Percentiles rank a stretch among this genome's conserved stretches.
Evolutionary conservation across 2,329 filamentous ascomycete genomes (phyloP).

Genomic region (Nannizziopsis barbatae): DNA sequence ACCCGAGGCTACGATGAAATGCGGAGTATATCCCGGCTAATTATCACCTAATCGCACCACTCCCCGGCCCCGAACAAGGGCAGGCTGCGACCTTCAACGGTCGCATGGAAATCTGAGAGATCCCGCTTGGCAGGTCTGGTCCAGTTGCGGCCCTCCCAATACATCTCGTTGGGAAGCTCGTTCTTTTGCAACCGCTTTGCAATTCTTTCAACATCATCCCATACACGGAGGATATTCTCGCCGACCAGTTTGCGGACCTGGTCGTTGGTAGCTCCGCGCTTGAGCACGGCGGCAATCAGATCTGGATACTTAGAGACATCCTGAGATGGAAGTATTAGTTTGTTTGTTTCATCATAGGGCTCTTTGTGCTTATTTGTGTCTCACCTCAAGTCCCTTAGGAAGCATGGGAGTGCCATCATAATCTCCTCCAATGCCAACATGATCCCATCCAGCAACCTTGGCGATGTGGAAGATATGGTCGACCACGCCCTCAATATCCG

Average conservation of each 20-base stretch:
- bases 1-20: no score
- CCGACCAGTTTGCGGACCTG: conserved; percentile 30
- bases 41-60: background rate
- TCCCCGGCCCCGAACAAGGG: background rate
- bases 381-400: conserved; percentile 20
- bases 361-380: background rate
- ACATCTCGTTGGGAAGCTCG: conserved; percentile 17
- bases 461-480: conserved; percentile 31
- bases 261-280: conserved; percentile 31
- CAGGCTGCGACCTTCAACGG: conserved; percentile 2
- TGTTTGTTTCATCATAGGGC: background rate
- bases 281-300: conserved; percentile 19
- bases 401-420: conserved; percentile 24
- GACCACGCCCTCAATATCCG: conserved; percentile 28
- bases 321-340: conserved; percentile 5
- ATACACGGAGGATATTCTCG: conserved; percentile 28
- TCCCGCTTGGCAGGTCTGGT: conserved; percentile 7
- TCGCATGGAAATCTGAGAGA: background rate
- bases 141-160: conserved; percentile 13
- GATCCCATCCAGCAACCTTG: conserved; percentile 23
- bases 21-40: background rate
- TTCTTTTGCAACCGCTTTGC: conserved; percentile 15
- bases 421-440: conserved; percentile 29
- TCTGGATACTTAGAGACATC: conserved; percentile 19
- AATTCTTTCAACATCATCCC: conserved; percentile 17